Evolutionary conservation across 1,139 yeast genomes (phyloP), one percentile per base, ranked within the genome.

Genomic region (Zygoascus sp.): DNA sequence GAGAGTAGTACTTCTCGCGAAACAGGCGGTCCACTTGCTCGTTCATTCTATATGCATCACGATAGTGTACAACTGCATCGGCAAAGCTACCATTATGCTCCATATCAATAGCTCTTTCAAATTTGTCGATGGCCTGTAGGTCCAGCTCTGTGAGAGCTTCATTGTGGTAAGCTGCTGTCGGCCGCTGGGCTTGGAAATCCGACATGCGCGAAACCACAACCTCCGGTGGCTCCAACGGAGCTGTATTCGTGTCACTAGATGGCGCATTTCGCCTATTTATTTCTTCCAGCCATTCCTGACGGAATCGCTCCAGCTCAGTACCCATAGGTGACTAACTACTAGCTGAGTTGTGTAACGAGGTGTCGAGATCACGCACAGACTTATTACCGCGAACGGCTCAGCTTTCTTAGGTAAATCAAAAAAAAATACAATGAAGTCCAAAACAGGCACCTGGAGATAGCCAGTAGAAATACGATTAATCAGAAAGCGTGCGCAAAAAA

Each of bases 81-180:
- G 86, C 74, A 77, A 89, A 74, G 50, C 79, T 71, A 0, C 96
- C 96, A 45, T 73, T 76, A 22, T 77, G 69, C 64, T 89, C 97
- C 57, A 80, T 81, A 46, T 76, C 80, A 0, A 82, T 78, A 1
- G 90, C 97, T 46, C 70, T 66, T 57, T 84, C 90, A 68, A 85
- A 88, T 22, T 76, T 64, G 22, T 69, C 68, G 40, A 87, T 65
- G 1, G 96, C 95, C 25, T 37, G 44, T n/a, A 50, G 45, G 38
- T 58, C 59, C 11, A 21, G 40, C 32, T 43, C 48, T 3, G 56
- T 42, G 22, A 57, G 48, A 19, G 45, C 42, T 17, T 47, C 45
- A 37, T 56, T 54, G 27, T 49, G 47, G 41, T 39, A 53, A 3
- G 53, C 53, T 27, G 48, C 46, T 16, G 43, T 30, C 2, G 55